Evolutionary conservation across 2,329 filamentous ascomycete species (phyloP).

Genomic region (Pseudogymnoascus sp.): DNA sequence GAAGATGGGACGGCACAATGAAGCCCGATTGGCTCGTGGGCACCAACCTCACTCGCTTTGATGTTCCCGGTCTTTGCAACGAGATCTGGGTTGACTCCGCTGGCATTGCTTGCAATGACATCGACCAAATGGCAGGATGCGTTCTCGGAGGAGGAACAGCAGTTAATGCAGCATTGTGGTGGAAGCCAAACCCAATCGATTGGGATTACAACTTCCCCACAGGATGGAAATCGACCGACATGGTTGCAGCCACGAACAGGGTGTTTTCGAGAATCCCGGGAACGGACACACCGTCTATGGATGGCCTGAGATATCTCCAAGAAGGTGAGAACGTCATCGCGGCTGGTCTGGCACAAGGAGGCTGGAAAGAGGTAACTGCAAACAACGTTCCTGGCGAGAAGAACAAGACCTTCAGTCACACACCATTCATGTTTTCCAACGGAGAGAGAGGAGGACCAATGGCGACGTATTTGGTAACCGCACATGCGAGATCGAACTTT

Average conservation of each 20-base stretch:
- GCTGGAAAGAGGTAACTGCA: constrained; percentile 38
- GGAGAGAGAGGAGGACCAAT: constrained; percentile 61
- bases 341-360: constrained; percentile 38
- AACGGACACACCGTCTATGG: constrained; percentile 54
- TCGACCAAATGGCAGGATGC: constrained; percentile 60
- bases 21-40: neutral
- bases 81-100: constrained; percentile 4
- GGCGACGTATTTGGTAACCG: constrained; percentile 59
- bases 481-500: constrained; percentile 53
- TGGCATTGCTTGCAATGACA: constrained; percentile 28
- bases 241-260: constrained; percentile 47
- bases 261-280: constrained; percentile 62
- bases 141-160: constrained; percentile 49
- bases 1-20: constrained; percentile 4
- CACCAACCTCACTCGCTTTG: constrained; percentile 8
- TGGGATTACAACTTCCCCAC: constrained; percentile 61
- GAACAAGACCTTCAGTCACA: constrained; percentile 54
- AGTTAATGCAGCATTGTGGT: constrained; percentile 59
- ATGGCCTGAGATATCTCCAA: constrained; percentile 56
- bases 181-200: constrained; percentile 53
- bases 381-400: constrained; percentile 48
- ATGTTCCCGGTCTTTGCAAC: constrained; percentile 9
- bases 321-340: constrained; percentile 55
- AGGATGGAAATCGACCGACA: constrained; percentile 59
- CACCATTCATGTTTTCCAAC: constrained; percentile 55